Conservation (phyloP, 106 monocot genomes). For the Acorus calamus region DNA sequence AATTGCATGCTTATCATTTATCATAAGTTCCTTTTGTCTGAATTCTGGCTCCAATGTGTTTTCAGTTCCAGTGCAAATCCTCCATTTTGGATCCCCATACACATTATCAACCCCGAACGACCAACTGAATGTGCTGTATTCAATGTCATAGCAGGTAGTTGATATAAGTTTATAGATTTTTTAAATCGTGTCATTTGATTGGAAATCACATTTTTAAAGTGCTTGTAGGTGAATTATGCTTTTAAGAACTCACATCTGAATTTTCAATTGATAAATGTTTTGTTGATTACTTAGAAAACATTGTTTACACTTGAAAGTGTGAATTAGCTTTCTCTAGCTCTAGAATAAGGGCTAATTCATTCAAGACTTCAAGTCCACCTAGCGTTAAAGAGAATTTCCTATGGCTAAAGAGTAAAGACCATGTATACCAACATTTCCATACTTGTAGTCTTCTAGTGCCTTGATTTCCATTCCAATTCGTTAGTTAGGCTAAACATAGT, state of each 20-base stretch:
- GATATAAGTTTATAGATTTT: not conserved
- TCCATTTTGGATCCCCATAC: slow-evolving; percentile 99
- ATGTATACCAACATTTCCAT: no score
- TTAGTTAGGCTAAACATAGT: no score
- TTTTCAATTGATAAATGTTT: not conserved
- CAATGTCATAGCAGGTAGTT: slow-evolving; percentile 86
- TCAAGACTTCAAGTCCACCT: no score
- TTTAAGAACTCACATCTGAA: not conserved
- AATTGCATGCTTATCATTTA: no score
- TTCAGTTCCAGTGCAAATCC: slow-evolving; percentile 82
- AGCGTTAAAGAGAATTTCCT: no score
- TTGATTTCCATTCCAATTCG: no score
- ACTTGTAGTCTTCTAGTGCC: no score
- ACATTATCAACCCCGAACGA: slow-evolving; percentile 96
- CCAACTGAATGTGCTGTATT: slow-evolving; percentile 98
- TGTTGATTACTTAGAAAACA: not conserved
- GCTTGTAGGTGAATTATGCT: not conserved
- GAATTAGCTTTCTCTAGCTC: no score
- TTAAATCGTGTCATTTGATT: not conserved
- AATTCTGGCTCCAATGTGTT: slow-evolving; percentile 6
- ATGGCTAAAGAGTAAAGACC: no score
- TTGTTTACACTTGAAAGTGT: not conserved
- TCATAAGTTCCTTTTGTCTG: not conserved
- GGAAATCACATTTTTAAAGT: slow-evolving; percentile 4
- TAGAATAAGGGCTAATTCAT: no score